Conservation (phyloP, 345 rosid genomes). For the Psidium friedrichsthalianum region DNA sequence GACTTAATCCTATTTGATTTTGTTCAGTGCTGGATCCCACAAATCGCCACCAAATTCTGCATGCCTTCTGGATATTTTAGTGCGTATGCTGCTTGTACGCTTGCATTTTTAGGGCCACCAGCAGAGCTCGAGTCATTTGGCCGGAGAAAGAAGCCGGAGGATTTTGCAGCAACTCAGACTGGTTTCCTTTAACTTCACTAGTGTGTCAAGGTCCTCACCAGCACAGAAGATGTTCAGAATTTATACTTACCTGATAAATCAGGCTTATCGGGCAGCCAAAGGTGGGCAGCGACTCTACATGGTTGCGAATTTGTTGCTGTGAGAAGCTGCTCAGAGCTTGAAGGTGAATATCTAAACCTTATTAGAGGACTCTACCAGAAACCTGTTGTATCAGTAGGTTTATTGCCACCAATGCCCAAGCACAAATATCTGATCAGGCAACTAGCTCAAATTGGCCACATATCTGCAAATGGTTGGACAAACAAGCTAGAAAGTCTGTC, state of each 20-base stretch:
- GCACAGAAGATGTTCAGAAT: conserved; percentile 3
- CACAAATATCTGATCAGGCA: background rate
- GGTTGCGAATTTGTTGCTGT: conserved; percentile 12
- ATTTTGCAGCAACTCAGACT: background rate
- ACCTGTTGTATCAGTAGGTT: conserved; percentile 7
- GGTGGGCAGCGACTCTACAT: conserved; percentile 6
- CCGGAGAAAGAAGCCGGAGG: conserved; percentile 2
- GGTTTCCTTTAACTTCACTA: conserved; percentile 6
- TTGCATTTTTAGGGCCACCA: conserved; percentile 11
- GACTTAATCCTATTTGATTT: conserved; percentile 9
- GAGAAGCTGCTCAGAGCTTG: conserved; percentile 15
- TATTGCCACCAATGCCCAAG: conserved; percentile 1
- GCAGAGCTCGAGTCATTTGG: conserved; percentile 4
- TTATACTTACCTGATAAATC: conserved; percentile 3
- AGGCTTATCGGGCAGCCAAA: conserved; percentile 6
- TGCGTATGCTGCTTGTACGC: conserved; percentile 8
- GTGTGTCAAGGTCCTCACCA: conserved; percentile 6
- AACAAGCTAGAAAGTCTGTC: conserved; percentile 13
- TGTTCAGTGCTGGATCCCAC: conserved; percentile 11
- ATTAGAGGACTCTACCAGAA: conserved; percentile 1
- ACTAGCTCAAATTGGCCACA: background rate
- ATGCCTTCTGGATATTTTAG: conserved; percentile 7
- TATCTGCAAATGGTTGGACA: conserved; percentile 12
- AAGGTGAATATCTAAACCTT: conserved; percentile 5
- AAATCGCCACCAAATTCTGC: conserved; percentile 3